Evolutionary conservation across 805 yeast species (phyloP), one percentile per base, ranked within the genome.

Genomic region (Pichia sporocuriosa): DNA sequence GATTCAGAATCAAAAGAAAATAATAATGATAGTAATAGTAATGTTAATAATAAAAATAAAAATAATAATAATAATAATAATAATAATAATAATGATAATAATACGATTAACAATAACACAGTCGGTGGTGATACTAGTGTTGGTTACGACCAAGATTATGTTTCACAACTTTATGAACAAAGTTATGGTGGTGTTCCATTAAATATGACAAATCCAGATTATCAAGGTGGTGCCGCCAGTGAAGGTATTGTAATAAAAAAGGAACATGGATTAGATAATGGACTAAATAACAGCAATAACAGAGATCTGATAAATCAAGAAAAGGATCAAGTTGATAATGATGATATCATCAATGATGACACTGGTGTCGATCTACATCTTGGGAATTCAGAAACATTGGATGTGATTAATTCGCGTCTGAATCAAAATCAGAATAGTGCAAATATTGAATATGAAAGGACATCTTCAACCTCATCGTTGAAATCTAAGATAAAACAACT

Each of bases 121-220:
- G 17, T 8, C 22, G 10, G 9, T n/a, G 16, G 15, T 12, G 21
- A 20, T 13, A 20, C 5, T 5, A 7, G 29, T 13, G 21, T 15
- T n/a, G 27, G 7, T 15, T 29, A 35, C 22, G 39, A 32, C 10
- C 35, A 40, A 11, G 32, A 39, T 8, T 60, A 60, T 40, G 63
- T 59, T 9, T 59, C 58, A 29, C 63, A 60, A 46, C 44, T 60
- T 9, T 60, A 60, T 41, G 62, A 55, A 32, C 63, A 58, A 38
- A 59, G 57, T 27, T 59, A 59, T 34, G 59, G 57, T 2, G 54
- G 48, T 21, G 45, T 39, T 6, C 48, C 48, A 28, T 38, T 41
- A 6, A 15, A 37, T 25, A 25, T 44, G 32, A 27, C 52, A 3
- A 56, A 54, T 29, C 61, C 62, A 17, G 59, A 59, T 37, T 59